phyloP scores from a whole-genome alignment of 192 early-diverging fungal genomes.

The Entophlyctis helioformis region DNA sequence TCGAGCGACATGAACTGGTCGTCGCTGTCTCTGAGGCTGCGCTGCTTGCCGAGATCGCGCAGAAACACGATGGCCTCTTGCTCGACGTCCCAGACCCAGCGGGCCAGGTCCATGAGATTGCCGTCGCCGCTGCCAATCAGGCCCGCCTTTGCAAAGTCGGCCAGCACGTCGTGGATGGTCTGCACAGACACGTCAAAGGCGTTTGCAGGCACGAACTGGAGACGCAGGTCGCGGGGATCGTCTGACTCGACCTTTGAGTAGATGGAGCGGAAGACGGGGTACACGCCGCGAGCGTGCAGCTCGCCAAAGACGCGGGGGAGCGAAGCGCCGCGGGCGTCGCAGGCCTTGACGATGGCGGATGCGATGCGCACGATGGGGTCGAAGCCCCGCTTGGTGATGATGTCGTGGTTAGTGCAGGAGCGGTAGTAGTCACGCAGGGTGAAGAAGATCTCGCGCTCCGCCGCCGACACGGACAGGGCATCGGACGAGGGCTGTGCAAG shows the following conservation, averaged over 20 bases:
- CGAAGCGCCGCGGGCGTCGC: background rate
- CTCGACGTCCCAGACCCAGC: background rate
- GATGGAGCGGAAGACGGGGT: conserved; percentile 13
- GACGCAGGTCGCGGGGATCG: conserved; percentile 13
- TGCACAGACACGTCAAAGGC: conserved; percentile 10
- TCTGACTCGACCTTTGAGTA: conserved; percentile 16
- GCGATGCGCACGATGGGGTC: conserved; percentile 15
- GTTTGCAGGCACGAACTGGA: conserved; percentile 21
- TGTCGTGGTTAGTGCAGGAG: conserved; percentile 14
- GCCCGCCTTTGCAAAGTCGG: conserved; percentile 3
- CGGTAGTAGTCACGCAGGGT: conserved; percentile 23
- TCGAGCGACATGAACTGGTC: conserved; percentile 14
- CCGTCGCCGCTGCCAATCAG: background rate
- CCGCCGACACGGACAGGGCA: conserved; percentile 2
- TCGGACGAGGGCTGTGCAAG: conserved; percentile 11
- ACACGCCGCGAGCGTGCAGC: conserved; percentile 16
- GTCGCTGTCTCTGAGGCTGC: background rate
- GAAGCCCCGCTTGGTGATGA: conserved; percentile 18
- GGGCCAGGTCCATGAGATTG: background rate
- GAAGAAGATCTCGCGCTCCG: conserved; percentile 14
- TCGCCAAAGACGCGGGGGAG: conserved; percentile 14
- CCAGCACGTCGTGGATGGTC: conserved; percentile 13
- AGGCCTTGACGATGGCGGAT: conserved; percentile 4
- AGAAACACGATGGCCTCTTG: background rate
- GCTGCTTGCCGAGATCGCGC: too few relatives aligned